Evolutionary conservation across 225 moss, liverwort and hornwort species (phyloP).

Genomic region (Rhytidiadelphus loreus): DNA sequence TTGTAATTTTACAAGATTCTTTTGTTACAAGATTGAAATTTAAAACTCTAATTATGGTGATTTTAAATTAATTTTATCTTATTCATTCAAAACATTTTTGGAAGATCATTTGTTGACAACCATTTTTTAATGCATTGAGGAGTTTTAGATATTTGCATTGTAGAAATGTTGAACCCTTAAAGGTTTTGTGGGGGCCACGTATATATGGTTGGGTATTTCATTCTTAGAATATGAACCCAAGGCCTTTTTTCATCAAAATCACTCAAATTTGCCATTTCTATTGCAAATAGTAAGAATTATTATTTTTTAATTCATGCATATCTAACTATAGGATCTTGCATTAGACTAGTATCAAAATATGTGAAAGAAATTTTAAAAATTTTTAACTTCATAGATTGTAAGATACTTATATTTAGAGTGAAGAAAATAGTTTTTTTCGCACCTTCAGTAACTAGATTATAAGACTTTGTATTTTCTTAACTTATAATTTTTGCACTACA

Average conservation of each 20-base stretch:
- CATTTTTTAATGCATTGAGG: not conserved
- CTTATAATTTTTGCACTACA: not conserved
- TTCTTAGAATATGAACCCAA: fast-evolving
- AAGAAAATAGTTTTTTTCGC: not conserved
- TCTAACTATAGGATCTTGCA: too few relatives aligned
- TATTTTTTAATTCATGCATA: too few relatives aligned
- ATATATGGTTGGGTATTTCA: too few relatives aligned
- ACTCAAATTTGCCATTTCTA: not conserved
- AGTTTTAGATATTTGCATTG: too few relatives aligned
- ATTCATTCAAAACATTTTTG: too few relatives aligned
- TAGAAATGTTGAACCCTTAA: not conserved
- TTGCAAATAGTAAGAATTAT: not conserved
- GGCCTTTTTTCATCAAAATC: not conserved
- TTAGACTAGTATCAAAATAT: not conserved
- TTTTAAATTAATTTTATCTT: not conserved
- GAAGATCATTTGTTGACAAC: too few relatives aligned
- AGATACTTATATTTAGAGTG: not conserved
- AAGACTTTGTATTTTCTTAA: not conserved
- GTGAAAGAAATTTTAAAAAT: not conserved
- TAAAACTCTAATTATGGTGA: not conserved
- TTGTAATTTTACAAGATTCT: not conserved
- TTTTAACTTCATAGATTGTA: not conserved
- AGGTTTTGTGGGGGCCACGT: not conserved
- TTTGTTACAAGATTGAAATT: too few relatives aligned
- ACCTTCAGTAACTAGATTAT: not conserved